phyloP scores from a whole-genome alignment of 2,329 filamentous ascomycete species.

The Trichoderma breve region DNA sequence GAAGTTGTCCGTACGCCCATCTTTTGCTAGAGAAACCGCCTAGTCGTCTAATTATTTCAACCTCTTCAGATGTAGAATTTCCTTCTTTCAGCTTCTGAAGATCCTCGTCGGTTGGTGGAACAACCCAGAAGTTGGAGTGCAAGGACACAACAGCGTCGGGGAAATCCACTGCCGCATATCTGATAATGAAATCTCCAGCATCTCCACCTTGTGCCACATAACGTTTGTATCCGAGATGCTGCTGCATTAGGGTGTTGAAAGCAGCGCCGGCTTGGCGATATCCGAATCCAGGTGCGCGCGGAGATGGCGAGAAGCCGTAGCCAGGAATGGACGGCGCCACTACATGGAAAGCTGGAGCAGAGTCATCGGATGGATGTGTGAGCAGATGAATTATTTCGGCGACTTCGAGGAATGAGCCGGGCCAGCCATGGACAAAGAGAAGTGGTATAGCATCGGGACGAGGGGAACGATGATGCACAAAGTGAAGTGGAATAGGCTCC shows the following conservation, averaged over 20 bases:
- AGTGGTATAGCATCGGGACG: slow-evolving; percentile 51
- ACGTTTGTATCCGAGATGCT: not conserved
- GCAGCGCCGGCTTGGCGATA: not conserved
- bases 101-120: not conserved
- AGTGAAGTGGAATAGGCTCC: not conserved
- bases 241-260: not conserved
- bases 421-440: slow-evolving; percentile 68
- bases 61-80: not conserved
- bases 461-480: not conserved
- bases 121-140: not conserved
- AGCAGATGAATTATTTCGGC: slow-evolving; percentile 57
- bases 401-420: slow-evolving; percentile 67
- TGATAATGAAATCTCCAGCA: not conserved
- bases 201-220: not conserved
- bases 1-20: not conserved
- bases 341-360: slow-evolving; percentile 48
- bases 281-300: not conserved
- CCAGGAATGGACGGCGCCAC: slow-evolving; percentile 58
- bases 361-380: slow-evolving; percentile 30
- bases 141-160: not conserved
- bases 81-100: not conserved
- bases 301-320: slow-evolving; percentile 41
- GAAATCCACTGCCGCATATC: not conserved
- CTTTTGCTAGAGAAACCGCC: not conserved
- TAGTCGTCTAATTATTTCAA: not conserved